These are phyloP conservation scores for Bryoerythrophyllum caledonicum DNA, from an alignment of 225 moss, liverwort and hornwort species.

Conservation along the genomic window DNA sequence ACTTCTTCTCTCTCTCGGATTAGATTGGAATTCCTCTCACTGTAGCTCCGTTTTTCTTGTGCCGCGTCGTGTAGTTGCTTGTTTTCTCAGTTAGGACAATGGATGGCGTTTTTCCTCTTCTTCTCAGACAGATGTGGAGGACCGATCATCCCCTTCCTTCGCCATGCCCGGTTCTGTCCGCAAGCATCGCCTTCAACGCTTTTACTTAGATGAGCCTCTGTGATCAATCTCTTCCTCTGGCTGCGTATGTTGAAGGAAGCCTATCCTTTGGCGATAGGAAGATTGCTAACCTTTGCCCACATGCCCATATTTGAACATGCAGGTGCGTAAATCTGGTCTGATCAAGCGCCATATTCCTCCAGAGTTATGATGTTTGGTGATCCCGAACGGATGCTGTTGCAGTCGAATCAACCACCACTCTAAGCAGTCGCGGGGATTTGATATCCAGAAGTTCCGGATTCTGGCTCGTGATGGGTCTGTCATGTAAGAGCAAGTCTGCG, in stretches of 20 bases:
- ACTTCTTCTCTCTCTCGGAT: background rate
- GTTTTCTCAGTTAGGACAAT: background rate
- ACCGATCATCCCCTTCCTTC: background rate
- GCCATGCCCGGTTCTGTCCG: too few relatives aligned
- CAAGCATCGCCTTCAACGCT: background rate
- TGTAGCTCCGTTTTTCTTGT: background rate
- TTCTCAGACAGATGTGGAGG: too few relatives aligned
- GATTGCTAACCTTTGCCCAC: background rate
- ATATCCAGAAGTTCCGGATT: background rate
- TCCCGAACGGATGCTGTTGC: background rate
- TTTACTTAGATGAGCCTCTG: background rate
- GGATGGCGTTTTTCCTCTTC: background rate
- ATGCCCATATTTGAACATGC: background rate
- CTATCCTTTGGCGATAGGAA: background rate
- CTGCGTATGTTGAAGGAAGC: background rate
- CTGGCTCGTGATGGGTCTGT: conserved; percentile 37
- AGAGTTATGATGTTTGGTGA: background rate
- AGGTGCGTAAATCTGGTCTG: background rate
- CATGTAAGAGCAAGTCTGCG: conserved; percentile 32
- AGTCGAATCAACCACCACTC: background rate
- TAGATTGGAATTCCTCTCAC: background rate
- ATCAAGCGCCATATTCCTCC: background rate
- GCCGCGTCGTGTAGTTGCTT: background rate
- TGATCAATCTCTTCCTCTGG: background rate
- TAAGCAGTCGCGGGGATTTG: background rate